Base-by-base conservation (phyloP, 208 protist species). In the Porcisia hertigi region DNA sequence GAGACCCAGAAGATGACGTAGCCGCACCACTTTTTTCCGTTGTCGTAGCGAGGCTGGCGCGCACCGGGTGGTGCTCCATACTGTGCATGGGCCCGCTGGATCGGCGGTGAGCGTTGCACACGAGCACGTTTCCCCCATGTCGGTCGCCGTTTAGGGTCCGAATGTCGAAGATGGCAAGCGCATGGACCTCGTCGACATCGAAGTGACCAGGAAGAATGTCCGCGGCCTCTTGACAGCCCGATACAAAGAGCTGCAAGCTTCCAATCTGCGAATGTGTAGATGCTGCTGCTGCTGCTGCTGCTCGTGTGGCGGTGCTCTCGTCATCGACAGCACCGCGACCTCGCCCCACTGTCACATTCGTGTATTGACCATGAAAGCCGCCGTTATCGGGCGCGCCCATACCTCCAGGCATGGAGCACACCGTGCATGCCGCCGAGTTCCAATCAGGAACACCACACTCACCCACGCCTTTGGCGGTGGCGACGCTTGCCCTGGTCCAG, bases 121-220 rank as follows among this genome's bases (percentile, higher is more conserved):
- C 87, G 14, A 95, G 87, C 7, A 93, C 79, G 75, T 95, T 95
- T 65, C 91, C 91, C 20, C 91, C 88, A 69, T 95, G 91, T 8
- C 91, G 88, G 67, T 95, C 91, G 59, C 88, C 81, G 76, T 95
- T 95, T 9, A 95, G 77, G 23, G 86, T 88, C 59, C 91, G 87
- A 60, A 95, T 88, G 73, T 95, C 91, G 59, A 93, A 92, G 55
- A 93, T 85, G 25, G 86, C 91, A n/a, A 95, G 82, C 9, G 82
- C 81, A 57, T 92, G 91, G 36, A 92, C 87, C 69, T 89, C 81
- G n/a, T 93, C 85, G 1, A 82, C 79, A 78, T 71, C 49, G 69
- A 93, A 95, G 59, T 75, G 69, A 0, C 87, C 88, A 1, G 91
- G 91, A 20, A 90, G 79, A 66, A 89, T 76, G 70, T 93, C 88